These are phyloP conservation scores for Prunus mongolica DNA, from an alignment of 306 rosid genomes.

Conservation along the genomic window DNA sequence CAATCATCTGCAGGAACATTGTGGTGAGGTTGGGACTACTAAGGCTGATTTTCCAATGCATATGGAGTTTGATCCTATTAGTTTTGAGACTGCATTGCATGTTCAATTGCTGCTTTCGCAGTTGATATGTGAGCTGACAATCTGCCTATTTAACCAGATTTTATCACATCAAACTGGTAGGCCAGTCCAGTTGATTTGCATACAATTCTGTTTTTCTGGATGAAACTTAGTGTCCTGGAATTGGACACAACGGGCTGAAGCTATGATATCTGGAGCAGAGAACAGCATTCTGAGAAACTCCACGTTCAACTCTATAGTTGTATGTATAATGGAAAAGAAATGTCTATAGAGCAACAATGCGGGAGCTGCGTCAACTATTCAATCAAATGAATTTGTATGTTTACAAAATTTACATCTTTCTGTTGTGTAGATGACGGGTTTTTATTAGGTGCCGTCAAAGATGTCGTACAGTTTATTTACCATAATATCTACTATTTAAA, in stretches of 20 bases:
- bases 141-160: not conserved
- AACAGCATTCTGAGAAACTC: not conserved
- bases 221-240: not conserved
- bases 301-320: not conserved
- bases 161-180: not conserved
- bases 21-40: constrained; percentile 18
- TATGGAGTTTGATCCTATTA: constrained; percentile 21
- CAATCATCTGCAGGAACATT: constrained; percentile 30
- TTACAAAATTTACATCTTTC: not conserved
- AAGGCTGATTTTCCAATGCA: constrained; percentile 18
- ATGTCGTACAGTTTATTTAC: not conserved
- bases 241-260: not conserved
- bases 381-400: no score
- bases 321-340: not conserved
- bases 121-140: no score
- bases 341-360: not conserved
- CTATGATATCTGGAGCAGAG: not conserved
- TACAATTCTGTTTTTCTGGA: not conserved
- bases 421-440: not conserved
- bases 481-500: no score
- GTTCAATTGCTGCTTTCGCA: not conserved
- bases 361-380: no score
- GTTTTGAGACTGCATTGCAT: constrained; percentile 11
- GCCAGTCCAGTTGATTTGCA: not conserved
- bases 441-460: no score